phyloP scores from a whole-genome alignment of 805 yeast species.

The Ogataea sp. region DNA sequence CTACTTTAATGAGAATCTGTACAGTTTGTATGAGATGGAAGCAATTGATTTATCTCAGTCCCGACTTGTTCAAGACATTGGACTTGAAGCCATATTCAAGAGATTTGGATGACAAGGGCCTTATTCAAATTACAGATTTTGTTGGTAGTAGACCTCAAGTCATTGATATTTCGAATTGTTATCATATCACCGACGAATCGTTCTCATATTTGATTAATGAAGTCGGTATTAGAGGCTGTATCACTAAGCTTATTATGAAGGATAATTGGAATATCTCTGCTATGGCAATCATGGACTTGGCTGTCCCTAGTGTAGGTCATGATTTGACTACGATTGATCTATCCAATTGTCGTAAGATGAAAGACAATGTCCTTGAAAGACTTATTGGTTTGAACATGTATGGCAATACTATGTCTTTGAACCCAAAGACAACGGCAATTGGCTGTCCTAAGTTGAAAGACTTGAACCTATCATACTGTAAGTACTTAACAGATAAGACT shows the following conservation, averaged over 20 bases:
- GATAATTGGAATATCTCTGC: conserved; percentile 75
- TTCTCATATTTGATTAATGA: conserved; percentile 65
- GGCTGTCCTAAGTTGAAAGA: conserved; percentile 55
- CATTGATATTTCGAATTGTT: conserved; percentile 64
- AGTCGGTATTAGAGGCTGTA: conserved; percentile 56
- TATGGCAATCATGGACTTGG: conserved; percentile 74
- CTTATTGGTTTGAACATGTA: conserved; percentile 45
- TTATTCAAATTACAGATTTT: conserved; percentile 54
- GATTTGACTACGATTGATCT: conserved; percentile 53
- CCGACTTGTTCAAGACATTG: conserved; percentile 39
- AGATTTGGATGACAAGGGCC: conserved; percentile 46
- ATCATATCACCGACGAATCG: conserved; percentile 70
- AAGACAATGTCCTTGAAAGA: conserved; percentile 63
- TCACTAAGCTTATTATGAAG: conserved; percentile 49
- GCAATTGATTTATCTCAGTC: conserved; percentile 50
- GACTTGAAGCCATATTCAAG: conserved; percentile 61
- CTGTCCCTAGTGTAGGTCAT: conserved; percentile 56
- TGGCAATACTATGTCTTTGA: background rate
- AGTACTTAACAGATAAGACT: conserved; percentile 60
- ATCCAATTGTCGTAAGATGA: conserved; percentile 65
- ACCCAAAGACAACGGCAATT: conserved; percentile 11
- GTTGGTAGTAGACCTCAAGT: conserved; percentile 59
- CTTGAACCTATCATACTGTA: conserved; percentile 64
- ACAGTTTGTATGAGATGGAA: conserved; percentile 61
- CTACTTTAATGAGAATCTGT: conserved; percentile 52